Percentiles rank a stretch among this genome's conserved stretches.
Conservation (phyloP, 495 filamentous ascomycete genomes). For the Penicillium coprophilum region DNA sequence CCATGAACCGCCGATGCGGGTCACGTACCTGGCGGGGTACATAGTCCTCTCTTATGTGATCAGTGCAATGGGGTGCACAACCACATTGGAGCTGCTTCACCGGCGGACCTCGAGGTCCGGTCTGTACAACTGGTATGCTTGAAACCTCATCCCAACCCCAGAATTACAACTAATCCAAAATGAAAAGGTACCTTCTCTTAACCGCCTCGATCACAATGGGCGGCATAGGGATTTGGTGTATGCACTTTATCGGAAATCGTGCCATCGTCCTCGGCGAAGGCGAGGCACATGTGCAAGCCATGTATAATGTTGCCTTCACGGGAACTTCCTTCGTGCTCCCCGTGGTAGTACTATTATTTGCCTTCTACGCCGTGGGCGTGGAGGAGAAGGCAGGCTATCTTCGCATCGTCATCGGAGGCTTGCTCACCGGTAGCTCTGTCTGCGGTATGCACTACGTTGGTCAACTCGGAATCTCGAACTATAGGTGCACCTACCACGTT, state of each 20-base stretch:
- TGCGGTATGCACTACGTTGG: slow-evolving; percentile 92
- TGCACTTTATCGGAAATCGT: slow-evolving; percentile 85
- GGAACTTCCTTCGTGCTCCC: slow-evolving; percentile 79
- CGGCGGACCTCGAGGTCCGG: slow-evolving; percentile 67
- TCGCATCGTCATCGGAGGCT: slow-evolving; percentile 61
- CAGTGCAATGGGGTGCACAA: slow-evolving; percentile 72
- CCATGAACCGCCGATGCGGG: slow-evolving; percentile 12
- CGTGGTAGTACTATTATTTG: slow-evolving; percentile 66
- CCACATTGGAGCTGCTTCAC: slow-evolving; percentile 80
- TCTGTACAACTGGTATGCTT: slow-evolving; percentile 64
- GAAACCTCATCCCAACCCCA: background rate
- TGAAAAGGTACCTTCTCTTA: slow-evolving; percentile 63
- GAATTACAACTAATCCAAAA: background rate
- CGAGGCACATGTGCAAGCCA: slow-evolving; percentile 60
- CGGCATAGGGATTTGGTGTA: slow-evolving; percentile 77
- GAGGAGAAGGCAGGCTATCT: slow-evolving; percentile 55
- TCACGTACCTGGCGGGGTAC: slow-evolving; percentile 58
- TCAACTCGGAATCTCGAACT: slow-evolving; percentile 79
- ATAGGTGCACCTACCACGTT: slow-evolving; percentile 56
- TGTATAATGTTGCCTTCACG: slow-evolving; percentile 71
- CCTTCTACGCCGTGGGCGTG: slow-evolving; percentile 65
- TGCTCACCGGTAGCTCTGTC: slow-evolving; percentile 68
- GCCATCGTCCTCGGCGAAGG: slow-evolving; percentile 70
- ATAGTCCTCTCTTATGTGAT: slow-evolving; percentile 76
- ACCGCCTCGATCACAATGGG: slow-evolving; percentile 77